Percentiles rank a stretch among this genome's conserved stretches.
These are phyloP conservation scores for Albifimbria verrucaria DNA, from an alignment of 2,329 filamentous ascomycete genomes.

Conservation along the genomic window DNA sequence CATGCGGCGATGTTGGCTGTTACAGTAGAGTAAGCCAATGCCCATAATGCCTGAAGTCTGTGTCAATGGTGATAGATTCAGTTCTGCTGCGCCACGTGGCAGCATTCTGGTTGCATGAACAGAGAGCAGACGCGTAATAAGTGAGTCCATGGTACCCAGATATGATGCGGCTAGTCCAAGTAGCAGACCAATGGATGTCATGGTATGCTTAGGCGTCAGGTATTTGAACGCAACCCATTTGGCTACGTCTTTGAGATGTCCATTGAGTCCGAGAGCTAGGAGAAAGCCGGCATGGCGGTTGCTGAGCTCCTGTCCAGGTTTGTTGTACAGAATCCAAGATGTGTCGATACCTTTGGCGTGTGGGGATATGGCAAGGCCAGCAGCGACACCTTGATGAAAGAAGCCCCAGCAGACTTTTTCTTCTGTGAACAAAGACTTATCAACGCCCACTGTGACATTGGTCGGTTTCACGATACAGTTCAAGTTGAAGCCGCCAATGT, in stretches of 20 bases:
- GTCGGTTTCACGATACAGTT: slow-evolving; percentile 89
- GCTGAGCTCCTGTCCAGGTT: slow-evolving; percentile 78
- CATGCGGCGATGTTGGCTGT: slow-evolving; percentile 96
- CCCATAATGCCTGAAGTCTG: slow-evolving; percentile 98
- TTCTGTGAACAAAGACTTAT: slow-evolving; percentile 82
- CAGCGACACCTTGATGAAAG: slow-evolving; percentile 95
- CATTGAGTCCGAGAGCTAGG: slow-evolving; percentile 86
- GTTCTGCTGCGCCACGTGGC: slow-evolving; percentile 84
- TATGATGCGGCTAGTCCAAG: slow-evolving; percentile 91
- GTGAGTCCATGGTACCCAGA: slow-evolving; percentile 93
- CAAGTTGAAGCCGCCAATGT: slow-evolving; percentile 85
- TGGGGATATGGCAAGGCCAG: slow-evolving; percentile 84
- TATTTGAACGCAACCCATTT: slow-evolving; percentile 99
- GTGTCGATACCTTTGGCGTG: slow-evolving; percentile 93
- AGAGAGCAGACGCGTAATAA: slow-evolving; percentile 88
- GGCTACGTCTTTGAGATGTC: slow-evolving; percentile 87
- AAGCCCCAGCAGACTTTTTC: slow-evolving; percentile 99
- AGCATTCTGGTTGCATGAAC: slow-evolving; percentile 96
- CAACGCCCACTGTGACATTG: slow-evolving; percentile 89
- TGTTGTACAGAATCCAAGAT: slow-evolving; percentile 98
- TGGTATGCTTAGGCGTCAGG: slow-evolving; percentile 96
- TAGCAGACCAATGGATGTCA: slow-evolving; percentile 96
- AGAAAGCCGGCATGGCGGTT: slow-evolving; percentile 96
- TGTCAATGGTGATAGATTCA: slow-evolving; percentile 88
- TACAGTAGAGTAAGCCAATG: slow-evolving; percentile 89